Base-by-base conservation (phyloP, 164 flowering plant genomes). In the Nymphaea colorata region DNA sequence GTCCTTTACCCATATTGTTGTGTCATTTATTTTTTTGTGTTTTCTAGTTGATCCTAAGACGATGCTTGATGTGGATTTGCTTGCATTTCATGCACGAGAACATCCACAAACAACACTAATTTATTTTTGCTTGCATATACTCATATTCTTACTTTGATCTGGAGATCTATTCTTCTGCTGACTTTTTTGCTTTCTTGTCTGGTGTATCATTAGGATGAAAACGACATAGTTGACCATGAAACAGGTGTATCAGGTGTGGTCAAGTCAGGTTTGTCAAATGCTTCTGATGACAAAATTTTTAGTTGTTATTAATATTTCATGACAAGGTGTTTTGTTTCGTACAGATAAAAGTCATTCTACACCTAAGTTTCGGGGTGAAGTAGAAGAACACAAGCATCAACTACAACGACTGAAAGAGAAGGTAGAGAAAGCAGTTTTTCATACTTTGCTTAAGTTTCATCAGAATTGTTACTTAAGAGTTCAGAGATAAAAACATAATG, bases 391-490 rank as follows among this genome's bases (percentile, higher is more conserved):
- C 44, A 64, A 64, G 66, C 41, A 41, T 64, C 44, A 42, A 15
- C 45, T 47, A 12, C 11, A 47, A 12, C 55, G 55, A 2, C 55
- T 47, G 55, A 47, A 47, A 12, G 55, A 47, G 55, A 47, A 47
- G 55, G 55, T 47, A 47, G 14, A 64, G 17, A 41, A 15, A 41
- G 17, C 41, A 25, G 43, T 14, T 64, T 2, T 41, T 43, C 44
- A 42, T 64, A 59, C 6, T 67, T 66, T 64, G 47, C 64, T 59
- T n/a, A 64, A 4, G 41, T 8, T 68, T 64, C 60, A 10, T 4
- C 60, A 10, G 36, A 25, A 25, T 25, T 25, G 36, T 25, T 25
- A 25, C 36, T 25, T 25, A 25, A 25, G 36, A 25, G 36, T 25
- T 25, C 0, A 25, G 36, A 25, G 36, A 25, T 25, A 25, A 25